A percentile compares a stretch with the other conserved stretches of the same genome.
Conservation (phyloP, 768 basidiomycete species). For the Hemileccinum rubropunctum region DNA sequence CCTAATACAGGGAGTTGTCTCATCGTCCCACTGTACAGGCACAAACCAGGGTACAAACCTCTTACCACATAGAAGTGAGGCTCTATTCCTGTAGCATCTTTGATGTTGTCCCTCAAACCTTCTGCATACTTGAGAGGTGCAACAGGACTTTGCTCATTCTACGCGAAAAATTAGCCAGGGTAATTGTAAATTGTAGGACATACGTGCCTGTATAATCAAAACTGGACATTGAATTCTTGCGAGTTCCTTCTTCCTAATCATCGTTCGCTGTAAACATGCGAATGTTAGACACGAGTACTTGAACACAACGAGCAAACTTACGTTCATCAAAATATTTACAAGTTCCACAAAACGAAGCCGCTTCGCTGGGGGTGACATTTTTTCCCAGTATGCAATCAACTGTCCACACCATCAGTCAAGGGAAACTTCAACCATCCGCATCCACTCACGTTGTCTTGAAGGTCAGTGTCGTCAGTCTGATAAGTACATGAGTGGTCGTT, state of each 20-base stretch:
- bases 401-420: constrained; percentile 28
- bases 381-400: constrained; percentile 69
- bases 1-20: constrained; percentile 35
- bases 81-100: constrained; percentile 44
- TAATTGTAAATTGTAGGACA: constrained; percentile 8
- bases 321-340: constrained; percentile 58
- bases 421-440: not conserved
- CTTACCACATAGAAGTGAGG: constrained; percentile 57
- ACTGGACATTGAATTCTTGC: constrained; percentile 60
- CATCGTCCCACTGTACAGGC: not conserved
- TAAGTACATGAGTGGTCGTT: constrained; percentile 1
- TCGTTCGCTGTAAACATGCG: constrained; percentile 45
- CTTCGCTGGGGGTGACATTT: constrained; percentile 48
- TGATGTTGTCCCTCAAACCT: constrained; percentile 45
- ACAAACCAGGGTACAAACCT: constrained; percentile 38
- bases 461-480: constrained; percentile 41
- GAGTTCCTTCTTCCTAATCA: constrained; percentile 46
- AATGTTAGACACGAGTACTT: not conserved
- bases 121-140: constrained; percentile 60
- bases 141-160: constrained; percentile 61
- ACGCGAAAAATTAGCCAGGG: constrained; percentile 2
- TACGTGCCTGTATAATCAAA: constrained; percentile 60
- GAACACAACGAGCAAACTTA: constrained; percentile 30
- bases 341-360: constrained; percentile 52
- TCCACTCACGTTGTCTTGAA: constrained; percentile 60